These are phyloP conservation scores for Barbarea vulgaris DNA, from an alignment of 345 rosid species.

Conservation along the genomic window DNA sequence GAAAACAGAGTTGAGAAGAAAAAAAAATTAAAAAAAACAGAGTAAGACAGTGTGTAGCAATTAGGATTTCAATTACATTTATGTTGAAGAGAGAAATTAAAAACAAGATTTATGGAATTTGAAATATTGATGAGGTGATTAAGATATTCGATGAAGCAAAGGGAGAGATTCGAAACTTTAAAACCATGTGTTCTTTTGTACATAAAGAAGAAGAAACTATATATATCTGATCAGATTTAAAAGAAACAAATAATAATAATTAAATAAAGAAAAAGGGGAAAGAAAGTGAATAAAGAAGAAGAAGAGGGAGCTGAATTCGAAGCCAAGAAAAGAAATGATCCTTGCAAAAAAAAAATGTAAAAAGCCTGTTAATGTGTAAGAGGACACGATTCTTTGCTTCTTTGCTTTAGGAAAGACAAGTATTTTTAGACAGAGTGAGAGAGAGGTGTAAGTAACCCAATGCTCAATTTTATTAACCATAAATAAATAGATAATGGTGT, in stretches of 20 bases:
- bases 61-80: not conserved
- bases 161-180: conserved; percentile 43
- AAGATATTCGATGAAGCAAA: conserved; percentile 27
- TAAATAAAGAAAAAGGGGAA: conserved; percentile 22
- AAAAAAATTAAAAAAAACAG: conserved; percentile 28
- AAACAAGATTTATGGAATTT: conserved; percentile 19
- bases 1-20: conserved; percentile 25
- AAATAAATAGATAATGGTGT: not conserved
- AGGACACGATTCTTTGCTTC: conserved; percentile 45
- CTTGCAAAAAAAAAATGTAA: conserved; percentile 21
- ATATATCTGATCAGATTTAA: conserved; percentile 28
- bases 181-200: conserved; percentile 37
- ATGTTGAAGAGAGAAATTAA: conserved; percentile 5
- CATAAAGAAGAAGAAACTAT: conserved; percentile 25
- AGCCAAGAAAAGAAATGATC: conserved; percentile 36
- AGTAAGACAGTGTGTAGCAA: conserved; percentile 20
- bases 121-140: conserved; percentile 27
- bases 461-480: not conserved
- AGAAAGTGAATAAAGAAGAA: conserved; percentile 41
- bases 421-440: conserved; percentile 9
- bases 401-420: conserved; percentile 42
- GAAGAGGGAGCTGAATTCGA: conserved; percentile 45
- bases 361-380: conserved; percentile 43
- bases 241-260: not conserved
- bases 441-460: not conserved